phyloP scores from a whole-genome alignment of 2,329 filamentous ascomycete genomes.

The Aureobasidium melanogenum region DNA sequence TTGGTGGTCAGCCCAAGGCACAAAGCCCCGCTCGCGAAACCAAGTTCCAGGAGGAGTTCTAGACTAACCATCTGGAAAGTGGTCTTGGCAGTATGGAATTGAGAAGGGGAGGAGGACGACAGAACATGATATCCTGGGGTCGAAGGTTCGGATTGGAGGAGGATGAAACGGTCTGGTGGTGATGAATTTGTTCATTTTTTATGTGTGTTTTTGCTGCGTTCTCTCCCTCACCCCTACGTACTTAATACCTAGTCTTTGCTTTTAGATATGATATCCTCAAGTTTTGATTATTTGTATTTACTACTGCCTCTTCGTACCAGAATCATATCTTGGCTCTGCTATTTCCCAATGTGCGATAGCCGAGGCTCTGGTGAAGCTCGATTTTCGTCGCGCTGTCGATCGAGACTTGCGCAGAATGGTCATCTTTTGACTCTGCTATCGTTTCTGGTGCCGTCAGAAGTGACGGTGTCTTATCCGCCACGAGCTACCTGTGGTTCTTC shows the following conservation, averaged over 20 bases:
- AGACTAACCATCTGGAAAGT: neutral
- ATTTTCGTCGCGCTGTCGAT: no score
- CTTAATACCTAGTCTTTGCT: neutral
- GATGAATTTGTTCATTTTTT: neutral
- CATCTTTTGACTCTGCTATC: neutral
- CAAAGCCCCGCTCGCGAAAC: conserved; percentile 50
- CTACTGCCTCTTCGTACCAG: neutral
- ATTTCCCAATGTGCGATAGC: neutral
- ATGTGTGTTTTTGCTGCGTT: neutral
- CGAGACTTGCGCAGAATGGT: no score
- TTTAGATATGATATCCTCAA: neutral
- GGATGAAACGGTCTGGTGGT: neutral
- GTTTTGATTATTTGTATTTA: neutral
- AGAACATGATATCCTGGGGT: neutral
- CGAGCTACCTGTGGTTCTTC: neutral
- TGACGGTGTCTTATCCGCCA: neutral
- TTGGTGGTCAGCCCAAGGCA: conserved; percentile 27
- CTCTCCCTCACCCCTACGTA: neutral
- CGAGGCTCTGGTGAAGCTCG: neutral
- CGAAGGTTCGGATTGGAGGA: neutral
- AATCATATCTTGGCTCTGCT: neutral
- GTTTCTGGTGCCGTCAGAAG: neutral
- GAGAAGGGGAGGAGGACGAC: neutral
- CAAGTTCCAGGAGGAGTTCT: conserved; percentile 48
- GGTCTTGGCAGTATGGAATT: neutral